These are phyloP conservation scores for Stachybotrys elegans DNA, from an alignment of 2,329 filamentous ascomycete genomes.

Conservation along the genomic window DNA sequence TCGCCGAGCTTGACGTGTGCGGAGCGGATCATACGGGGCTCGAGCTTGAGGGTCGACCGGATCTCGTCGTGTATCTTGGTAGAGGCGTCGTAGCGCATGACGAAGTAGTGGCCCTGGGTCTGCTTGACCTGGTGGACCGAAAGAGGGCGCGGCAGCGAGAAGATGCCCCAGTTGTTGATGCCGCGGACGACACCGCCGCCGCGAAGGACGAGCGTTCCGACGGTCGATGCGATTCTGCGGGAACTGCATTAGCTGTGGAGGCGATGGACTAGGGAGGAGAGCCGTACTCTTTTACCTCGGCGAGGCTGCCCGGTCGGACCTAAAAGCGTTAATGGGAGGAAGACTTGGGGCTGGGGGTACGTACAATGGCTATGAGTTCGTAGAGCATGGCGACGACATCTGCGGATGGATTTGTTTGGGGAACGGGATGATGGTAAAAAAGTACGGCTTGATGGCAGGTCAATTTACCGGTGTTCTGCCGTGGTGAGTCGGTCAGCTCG, in stretches of 20 bases:
- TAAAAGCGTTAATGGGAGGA: too few species aligned
- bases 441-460: too few species aligned
- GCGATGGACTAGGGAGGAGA: constrained; percentile 17
- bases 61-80: constrained; percentile 69
- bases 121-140: constrained; percentile 80
- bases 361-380: constrained; percentile 91
- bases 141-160: constrained; percentile 74
- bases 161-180: constrained; percentile 92
- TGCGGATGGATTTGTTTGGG: too few species aligned
- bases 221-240: constrained; percentile 76
- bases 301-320: constrained; percentile 87
- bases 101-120: constrained; percentile 89
- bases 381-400: constrained; percentile 71
- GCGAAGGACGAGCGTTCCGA: constrained; percentile 76
- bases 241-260: constrained; percentile 8
- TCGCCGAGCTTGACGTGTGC: constrained; percentile 81
- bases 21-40: constrained; percentile 86
- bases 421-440: too few species aligned
- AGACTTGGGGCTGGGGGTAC: too few species aligned
- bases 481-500: constrained; percentile 10
- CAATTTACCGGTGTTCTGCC: constrained; percentile 29
- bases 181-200: constrained; percentile 87
- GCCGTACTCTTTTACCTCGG: constrained; percentile 94
- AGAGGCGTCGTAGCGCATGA: constrained; percentile 90
- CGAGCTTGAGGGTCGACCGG: constrained; percentile 69